Evolutionary conservation across 345 rosid genomes (phyloP), one percentile per base, ranked within the genome.

Genomic region (Pistacia integerrima): DNA sequence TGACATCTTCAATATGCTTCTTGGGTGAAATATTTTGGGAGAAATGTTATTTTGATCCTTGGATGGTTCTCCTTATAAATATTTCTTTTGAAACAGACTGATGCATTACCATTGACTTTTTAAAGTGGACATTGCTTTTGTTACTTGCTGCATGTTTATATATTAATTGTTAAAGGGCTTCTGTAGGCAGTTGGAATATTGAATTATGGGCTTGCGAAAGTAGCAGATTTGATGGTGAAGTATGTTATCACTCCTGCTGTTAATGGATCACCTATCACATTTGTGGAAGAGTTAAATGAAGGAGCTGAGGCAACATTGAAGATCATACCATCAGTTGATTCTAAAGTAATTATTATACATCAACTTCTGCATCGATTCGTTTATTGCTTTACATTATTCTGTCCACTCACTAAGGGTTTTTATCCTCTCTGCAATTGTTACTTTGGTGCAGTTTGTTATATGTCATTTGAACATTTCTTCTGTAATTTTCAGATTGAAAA

Each of bases 151-250:
- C 46, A 8, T 22, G 41, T 41, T 58, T 72, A 38, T 77, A 51
- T 73, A 17, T 73, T 78, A 74, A 68, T 65, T 55, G 14, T 78
- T 60, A 72, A 69, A 62, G 67, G 57, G 52, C 14, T 62, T 52
- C 52, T 80, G 55, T 89, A 93, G 99, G 97, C 86, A 85, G 80
- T 88, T 84, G 97, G 90, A 70, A 88, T 92, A 65, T 84, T 90
- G 83, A 97, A 90, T 82, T 96, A 89, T 85, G 94, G 98, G 77
- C 82, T 93, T 83, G 95, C 97, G 49, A 92, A 90, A 84, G 94
- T 87, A 82, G 97, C 97, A 73, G 97, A 96, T 81, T 83, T 85
- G 85, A 90, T 86, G 87, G 86, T 96, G 84, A 96, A 96, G 86
- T 84, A 86, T 87, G 89, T 87, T 75, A 85, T 96, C 56, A 80